Base-by-base conservation (phyloP, 768 basidiomycete species). In the Rhizopogon rudus region DNA sequence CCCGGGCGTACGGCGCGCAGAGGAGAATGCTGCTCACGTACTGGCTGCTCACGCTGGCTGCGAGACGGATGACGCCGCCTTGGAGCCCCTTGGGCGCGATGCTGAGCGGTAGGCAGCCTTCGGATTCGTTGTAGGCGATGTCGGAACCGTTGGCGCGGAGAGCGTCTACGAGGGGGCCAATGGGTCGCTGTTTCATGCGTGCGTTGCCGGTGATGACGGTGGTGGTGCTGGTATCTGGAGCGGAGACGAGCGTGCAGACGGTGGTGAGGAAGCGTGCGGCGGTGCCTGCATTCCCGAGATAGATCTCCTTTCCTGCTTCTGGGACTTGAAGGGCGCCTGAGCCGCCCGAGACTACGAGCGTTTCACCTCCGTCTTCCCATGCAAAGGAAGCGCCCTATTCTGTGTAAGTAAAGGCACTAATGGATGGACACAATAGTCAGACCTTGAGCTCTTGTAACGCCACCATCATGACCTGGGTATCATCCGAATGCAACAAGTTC, bases 401-500 rank as follows among this genome's bases (percentile, higher is more conserved):
- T 33, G 29, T 16, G 31, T 61, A 54, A 48, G 53, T 2, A 55
- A 37, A 3, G 25, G 40, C 3, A 43, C 28, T 13, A 45, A 52
- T 35, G 42, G 13, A 43, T 43, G 54, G 40, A 16, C 13, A 54
- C 37, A 39, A 49, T 44, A 56, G 45, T 44, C 31, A 37, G 54
- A 90, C 93, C 77, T 94, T 87, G 59, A 99, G 82, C 52, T 93
- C 91, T 42, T 83, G 75, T 31, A 98, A 78, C 35, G 95, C 96
- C 3, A 86, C 78, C 94, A 98, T 98, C 97, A 99, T 99, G 52
- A 99, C 96, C 62, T 95, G 93, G 0, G 97, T 99, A 67, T 99
- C 96, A 64, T 98, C 96, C 3, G 94, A 97, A 67, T 98, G 96
- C 37, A 99, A 77, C 5, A 99, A 73, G 63, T 99, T 99, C 70